A percentile compares a stretch with the other conserved stretches of the same genome.
phyloP scores from a whole-genome alignment of 202 grass and related monocot species.

The Musa balbisiana region DNA sequence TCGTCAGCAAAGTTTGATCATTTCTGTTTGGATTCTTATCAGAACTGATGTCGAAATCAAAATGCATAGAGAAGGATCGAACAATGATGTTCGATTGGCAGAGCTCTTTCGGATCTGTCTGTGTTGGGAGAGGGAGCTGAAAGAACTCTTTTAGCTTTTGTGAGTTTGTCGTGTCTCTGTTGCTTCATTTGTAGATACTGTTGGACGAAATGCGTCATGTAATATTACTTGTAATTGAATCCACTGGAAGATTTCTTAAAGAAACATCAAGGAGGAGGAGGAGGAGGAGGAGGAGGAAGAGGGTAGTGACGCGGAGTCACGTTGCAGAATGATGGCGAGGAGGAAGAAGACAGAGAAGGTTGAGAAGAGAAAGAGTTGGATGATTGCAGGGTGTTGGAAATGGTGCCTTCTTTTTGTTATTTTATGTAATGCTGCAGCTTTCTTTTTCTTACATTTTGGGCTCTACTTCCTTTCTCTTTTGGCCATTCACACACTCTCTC shows the following conservation, averaged over 20 bases:
- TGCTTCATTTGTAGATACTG: not conserved
- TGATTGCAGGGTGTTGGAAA: conserved; percentile 5
- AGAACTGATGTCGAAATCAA: not conserved
- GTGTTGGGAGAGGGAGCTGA: not conserved
- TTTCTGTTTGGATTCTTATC: not conserved
- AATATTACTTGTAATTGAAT: too few species aligned
- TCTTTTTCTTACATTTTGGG: not conserved
- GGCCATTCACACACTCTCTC: too few species aligned
- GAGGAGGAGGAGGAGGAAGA: too few species aligned
- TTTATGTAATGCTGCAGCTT: not conserved
- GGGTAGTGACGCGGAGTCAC: too few species aligned
- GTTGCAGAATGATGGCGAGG: not conserved
- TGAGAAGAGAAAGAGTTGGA: not conserved
- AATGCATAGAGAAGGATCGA: not conserved
- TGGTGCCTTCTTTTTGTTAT: conserved; percentile 1
- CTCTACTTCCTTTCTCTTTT: not conserved
- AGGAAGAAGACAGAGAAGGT: not conserved
- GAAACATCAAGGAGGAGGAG: too few species aligned
- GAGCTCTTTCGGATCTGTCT: not conserved
- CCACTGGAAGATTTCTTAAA: too few species aligned
- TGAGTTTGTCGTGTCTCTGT: not conserved
- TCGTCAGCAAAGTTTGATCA: not conserved
- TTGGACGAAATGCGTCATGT: not conserved
- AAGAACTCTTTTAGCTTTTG: not conserved
- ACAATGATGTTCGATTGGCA: not conserved